These are phyloP conservation scores for Ormosia emarginata DNA, from an alignment of 306 rosid species.

Conservation along the genomic window DNA sequence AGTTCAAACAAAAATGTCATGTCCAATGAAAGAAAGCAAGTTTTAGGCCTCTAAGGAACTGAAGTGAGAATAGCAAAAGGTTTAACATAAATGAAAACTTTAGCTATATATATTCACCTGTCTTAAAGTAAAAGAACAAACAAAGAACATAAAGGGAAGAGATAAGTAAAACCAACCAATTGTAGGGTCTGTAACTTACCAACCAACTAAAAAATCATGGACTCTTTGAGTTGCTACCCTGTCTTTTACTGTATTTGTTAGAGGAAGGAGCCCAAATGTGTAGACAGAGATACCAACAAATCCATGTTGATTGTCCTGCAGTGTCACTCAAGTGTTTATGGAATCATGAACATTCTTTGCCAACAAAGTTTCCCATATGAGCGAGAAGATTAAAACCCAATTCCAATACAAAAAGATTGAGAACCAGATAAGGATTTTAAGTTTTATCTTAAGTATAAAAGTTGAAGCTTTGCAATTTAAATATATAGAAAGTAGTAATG, in stretches of 20 bases:
- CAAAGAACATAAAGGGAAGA: neutral
- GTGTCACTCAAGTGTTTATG: neutral
- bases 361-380: neutral
- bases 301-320: slow-evolving; percentile 66
- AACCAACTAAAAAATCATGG: slow-evolving; percentile 43
- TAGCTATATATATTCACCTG: neutral
- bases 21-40: no score
- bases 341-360: neutral
- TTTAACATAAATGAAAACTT: neutral
- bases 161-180: neutral
- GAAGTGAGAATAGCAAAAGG: neutral
- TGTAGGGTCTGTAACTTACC: slow-evolving; percentile 37
- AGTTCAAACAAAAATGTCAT: no score
- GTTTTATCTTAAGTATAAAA: neutral
- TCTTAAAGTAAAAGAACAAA: neutral
- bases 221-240: slow-evolving; percentile 45
- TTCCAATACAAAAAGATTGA: neutral
- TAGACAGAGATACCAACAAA: slow-evolving; percentile 51
- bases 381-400: neutral
- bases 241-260: slow-evolving; percentile 43
- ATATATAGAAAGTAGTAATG: neutral
- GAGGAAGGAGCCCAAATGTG: slow-evolving; percentile 36
- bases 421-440: neutral
- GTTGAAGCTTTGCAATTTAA: neutral
- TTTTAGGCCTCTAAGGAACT: neutral